Base-by-base conservation (phyloP, 257 asterid species). In the Mitragyna speciosa region DNA sequence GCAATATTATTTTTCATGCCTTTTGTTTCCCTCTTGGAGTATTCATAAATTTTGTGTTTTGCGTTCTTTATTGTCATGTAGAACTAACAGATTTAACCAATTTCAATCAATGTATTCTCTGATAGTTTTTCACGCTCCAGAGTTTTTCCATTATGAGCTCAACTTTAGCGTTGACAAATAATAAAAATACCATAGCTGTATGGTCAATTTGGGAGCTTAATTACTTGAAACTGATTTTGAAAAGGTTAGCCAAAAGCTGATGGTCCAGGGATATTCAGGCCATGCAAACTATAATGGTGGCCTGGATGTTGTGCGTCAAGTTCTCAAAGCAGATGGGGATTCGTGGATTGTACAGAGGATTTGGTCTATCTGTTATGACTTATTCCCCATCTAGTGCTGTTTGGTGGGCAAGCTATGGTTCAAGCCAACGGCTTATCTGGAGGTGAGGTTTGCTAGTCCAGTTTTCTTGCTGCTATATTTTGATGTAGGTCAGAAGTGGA, bases 391-490 rank as follows among this genome's bases (percentile, higher is more conserved):
- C 98, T 39, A 96, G 97, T 91, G 99, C 97, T 83, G 98, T 94
- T 76, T 96, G 99, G 99, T 96, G 99, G 99, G 99, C 98, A 78
- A 92, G 93, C 86, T 96, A 96, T 84, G 99, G 99, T 58, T 91
- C 99, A 74, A 96, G 99, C 83, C 99, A 96, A 86, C 93, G 99
- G 83, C 58, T 94, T 85, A 89, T 96, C 69, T 96, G 97, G 98
- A 89, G 95, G 99, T 87, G 70, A 76, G 86, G 11, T 86, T 82
- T 77, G 77, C 75, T 67, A 39, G 39, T 45, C 70, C 36, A n/a
- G 76, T 71, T 71, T 56, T 19, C 30, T 76, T 81, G 54, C 59
- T 70, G 72, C 63, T 69, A 19, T 69, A 12, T 79, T 47, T n/a
- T 52, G 72, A 72, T 19, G 16, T 67, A 70, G 36, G 45, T 47